These are phyloP conservation scores for Rhododendron simsii DNA, from an alignment of 148 eudicot genomes.

Conservation along the genomic window DNA sequence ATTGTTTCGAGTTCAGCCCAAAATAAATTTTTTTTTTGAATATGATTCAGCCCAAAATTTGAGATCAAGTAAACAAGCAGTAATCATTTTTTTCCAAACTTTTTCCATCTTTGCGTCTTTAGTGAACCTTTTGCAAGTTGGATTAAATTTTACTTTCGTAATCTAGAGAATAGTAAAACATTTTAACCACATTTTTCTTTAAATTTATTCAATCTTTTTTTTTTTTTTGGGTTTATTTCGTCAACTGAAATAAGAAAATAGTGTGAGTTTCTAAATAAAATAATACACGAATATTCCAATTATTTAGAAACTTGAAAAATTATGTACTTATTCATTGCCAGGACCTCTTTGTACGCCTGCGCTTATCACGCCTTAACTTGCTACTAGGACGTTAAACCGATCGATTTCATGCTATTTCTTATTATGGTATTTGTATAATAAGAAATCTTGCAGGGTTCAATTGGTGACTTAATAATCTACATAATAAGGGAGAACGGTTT, in stretches of 20 bases:
- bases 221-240: not conserved
- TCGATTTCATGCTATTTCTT: not conserved
- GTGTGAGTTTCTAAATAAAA: not conserved
- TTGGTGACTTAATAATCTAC: not conserved
- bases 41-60: not conserved
- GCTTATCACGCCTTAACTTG: not conserved
- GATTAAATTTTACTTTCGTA: not conserved
- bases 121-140: not conserved
- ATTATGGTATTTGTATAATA: not conserved
- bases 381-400: not conserved
- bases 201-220: not conserved
- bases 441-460: not conserved
- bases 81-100: no score
- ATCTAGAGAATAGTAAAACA: not conserved
- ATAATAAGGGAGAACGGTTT: no score
- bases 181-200: not conserved
- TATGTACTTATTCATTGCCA: not conserved
- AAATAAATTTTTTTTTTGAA: no score
- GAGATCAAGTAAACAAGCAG: not conserved
- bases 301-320: not conserved
- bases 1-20: not conserved
- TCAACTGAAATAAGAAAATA: not conserved
- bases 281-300: not conserved
- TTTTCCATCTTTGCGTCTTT: not conserved
- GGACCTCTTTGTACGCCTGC: not conserved